Percentiles rank a stretch among this genome's conserved stretches.
Conservation (phyloP, 73 alveolate species). For the Blepharisma japonicum region DNA sequence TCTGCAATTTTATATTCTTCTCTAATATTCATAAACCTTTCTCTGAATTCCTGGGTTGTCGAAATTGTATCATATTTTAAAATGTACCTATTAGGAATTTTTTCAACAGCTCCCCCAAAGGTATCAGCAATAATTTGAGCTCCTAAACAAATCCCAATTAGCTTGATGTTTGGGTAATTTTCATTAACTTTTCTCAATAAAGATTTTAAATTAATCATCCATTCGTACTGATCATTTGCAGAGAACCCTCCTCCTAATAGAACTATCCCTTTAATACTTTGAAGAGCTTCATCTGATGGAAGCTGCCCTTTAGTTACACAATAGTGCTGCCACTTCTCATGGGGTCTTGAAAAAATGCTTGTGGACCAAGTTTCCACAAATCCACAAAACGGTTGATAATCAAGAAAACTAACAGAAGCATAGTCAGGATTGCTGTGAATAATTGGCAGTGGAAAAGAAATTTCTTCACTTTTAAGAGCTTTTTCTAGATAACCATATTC, state of each 20-base stretch:
- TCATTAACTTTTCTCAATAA: background rate
- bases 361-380: background rate
- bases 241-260: background rate
- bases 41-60: background rate
- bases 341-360: background rate
- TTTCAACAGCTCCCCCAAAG: background rate
- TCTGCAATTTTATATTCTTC: background rate
- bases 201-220: background rate
- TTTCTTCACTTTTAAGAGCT: no score
- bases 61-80: background rate
- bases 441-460: no score
- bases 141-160: slow-evolving; percentile 11
- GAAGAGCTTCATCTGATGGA: background rate
- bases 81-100: background rate
- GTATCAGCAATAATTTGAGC: slow-evolving; percentile 3
- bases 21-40: background rate
- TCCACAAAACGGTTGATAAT: background rate
- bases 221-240: background rate
- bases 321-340: slow-evolving; percentile 10
- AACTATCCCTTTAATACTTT: background rate
- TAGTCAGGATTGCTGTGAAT: no score
- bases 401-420: background rate
- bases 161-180: background rate
- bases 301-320: background rate
- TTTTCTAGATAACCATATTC: no score